These are phyloP conservation scores for Urochloa ruziziensis DNA, from an alignment of 176 grass and related monocot species.

Conservation along the genomic window DNA sequence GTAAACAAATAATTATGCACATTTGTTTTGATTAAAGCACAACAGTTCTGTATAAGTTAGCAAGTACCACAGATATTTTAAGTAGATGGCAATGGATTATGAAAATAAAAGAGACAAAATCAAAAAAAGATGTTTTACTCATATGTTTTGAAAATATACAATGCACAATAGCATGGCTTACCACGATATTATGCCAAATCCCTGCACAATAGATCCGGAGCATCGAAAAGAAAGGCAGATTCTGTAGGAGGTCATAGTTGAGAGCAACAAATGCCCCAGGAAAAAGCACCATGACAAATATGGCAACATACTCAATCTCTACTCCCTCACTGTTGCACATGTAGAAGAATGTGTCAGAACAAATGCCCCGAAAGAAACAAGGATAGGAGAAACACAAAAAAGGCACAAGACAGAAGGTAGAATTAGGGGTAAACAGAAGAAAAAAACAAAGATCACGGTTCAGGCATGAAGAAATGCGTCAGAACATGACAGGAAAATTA, in stretches of 20 bases:
- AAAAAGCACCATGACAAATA: constrained; percentile 79
- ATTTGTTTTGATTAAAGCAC: background rate
- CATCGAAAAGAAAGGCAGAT: constrained; percentile 50
- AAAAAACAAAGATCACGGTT: too few species aligned
- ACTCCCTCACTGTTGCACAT: constrained; percentile 72
- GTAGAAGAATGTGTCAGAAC: constrained; percentile 23
- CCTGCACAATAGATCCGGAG: constrained; percentile 93
- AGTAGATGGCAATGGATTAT: background rate
- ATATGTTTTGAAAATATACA: constrained; percentile 2
- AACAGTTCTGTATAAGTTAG: constrained; percentile 9
- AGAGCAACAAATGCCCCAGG: constrained; percentile 92
- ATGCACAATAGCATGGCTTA: constrained; percentile 41
- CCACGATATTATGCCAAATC: constrained; percentile 90
- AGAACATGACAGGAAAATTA: constrained; percentile 12
- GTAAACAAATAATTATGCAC: background rate
- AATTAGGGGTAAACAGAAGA: too few species aligned
- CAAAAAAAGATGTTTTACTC: background rate
- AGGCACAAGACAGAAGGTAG: too few species aligned
- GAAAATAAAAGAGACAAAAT: constrained; percentile 12
- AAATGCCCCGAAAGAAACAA: too few species aligned
- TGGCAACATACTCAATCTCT: constrained; percentile 80
- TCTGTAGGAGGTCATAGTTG: constrained; percentile 64
- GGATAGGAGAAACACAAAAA: too few species aligned
- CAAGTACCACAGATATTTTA: constrained; percentile 1
- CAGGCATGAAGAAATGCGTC: too few species aligned